phyloP scores from a whole-genome alignment of 2,329 filamentous ascomycete species.

The Ophiostoma piceae region DNA sequence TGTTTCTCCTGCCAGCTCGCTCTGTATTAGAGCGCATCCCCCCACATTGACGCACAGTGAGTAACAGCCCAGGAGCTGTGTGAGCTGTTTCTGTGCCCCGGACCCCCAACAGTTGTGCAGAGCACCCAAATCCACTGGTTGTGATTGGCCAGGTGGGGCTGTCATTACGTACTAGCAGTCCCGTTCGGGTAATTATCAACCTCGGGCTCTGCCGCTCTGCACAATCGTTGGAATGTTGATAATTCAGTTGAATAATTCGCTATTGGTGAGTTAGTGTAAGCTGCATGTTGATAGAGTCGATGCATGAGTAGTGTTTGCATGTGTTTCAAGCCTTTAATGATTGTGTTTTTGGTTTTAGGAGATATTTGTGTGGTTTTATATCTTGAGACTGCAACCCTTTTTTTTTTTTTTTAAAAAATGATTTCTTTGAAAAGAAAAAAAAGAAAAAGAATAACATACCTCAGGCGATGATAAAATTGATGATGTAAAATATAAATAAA shows the following conservation, averaged over 20 bases:
- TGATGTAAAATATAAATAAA: too few species aligned
- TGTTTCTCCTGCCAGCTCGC: neutral
- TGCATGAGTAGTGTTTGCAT: neutral
- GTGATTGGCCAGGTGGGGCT: neutral
- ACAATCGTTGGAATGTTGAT: neutral
- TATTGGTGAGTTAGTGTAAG: neutral
- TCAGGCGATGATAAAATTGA: too few species aligned
- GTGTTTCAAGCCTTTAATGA: too few species aligned
- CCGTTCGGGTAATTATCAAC: neutral
- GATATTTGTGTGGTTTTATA: too few species aligned
- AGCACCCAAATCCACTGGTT: neutral
- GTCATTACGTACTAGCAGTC: neutral
- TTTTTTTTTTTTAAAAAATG: too few species aligned
- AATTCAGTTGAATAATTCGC: neutral
- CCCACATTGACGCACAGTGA: neutral
- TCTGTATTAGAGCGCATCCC: neutral
- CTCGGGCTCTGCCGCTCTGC: neutral
- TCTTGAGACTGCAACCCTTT: too few species aligned
- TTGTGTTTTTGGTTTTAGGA: too few species aligned
- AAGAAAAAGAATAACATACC: too few species aligned
- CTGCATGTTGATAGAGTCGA: neutral
- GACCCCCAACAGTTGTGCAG: neutral
- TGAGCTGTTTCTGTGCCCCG: neutral
- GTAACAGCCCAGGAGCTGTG: neutral
- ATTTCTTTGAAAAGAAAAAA: too few species aligned